Evolutionary conservation across 2,329 filamentous ascomycete genomes (phyloP).

Genomic region (Colletotrichum destructivum): DNA sequence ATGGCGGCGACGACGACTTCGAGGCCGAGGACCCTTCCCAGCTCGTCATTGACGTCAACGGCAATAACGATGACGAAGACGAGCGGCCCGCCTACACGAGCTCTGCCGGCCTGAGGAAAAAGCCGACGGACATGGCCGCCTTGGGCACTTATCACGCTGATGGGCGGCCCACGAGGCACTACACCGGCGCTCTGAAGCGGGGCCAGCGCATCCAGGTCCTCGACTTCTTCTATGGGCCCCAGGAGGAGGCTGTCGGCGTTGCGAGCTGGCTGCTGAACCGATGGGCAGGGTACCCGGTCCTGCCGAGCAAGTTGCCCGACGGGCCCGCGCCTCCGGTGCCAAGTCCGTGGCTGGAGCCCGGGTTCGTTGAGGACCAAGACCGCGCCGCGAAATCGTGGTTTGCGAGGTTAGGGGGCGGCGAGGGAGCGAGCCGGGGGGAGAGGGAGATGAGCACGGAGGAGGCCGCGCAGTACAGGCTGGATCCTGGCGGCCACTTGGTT

Average conservation of each 20-base stretch:
- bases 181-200: slow-evolving; percentile 54
- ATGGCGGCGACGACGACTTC: slow-evolving; percentile 51
- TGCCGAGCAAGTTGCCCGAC: slow-evolving; percentile 43
- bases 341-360: slow-evolving; percentile 44
- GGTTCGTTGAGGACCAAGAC: slow-evolving; percentile 37
- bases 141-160: slow-evolving; percentile 41
- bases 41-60: slow-evolving; percentile 43
- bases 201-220: slow-evolving; percentile 44
- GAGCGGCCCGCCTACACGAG: slow-evolving; percentile 46
- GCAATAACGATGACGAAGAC: slow-evolving; percentile 49
- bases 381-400: slow-evolving; percentile 34
- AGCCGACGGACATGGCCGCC: slow-evolving; percentile 29
- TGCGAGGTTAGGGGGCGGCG: slow-evolving; percentile 23
- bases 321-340: slow-evolving; percentile 29
- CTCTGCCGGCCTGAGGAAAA: slow-evolving; percentile 44
- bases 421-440: slow-evolving; percentile 2
- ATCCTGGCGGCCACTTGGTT: slow-evolving; percentile 47
- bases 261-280: slow-evolving; percentile 46
- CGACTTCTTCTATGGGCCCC: slow-evolving; percentile 47
- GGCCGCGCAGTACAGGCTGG: slow-evolving; percentile 49
- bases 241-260: slow-evolving; percentile 41
- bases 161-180: slow-evolving; percentile 50
- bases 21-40: slow-evolving; percentile 51
- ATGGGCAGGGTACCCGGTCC: slow-evolving; percentile 52
- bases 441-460: slow-evolving; percentile 45